Evolutionary conservation across 2,329 filamentous ascomycete genomes (phyloP).

Genomic region (Zasmidium cellare): DNA sequence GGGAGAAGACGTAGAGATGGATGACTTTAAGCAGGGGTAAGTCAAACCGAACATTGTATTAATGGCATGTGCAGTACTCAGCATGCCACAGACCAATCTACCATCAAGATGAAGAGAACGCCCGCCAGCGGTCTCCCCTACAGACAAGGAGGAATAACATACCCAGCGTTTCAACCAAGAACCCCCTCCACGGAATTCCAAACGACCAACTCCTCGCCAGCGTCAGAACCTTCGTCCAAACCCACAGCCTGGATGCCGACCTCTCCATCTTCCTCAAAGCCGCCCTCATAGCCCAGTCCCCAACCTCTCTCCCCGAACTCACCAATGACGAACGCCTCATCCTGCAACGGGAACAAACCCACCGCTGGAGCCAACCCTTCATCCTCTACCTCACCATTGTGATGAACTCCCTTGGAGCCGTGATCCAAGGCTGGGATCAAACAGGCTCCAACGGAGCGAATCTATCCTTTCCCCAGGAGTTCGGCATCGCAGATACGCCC

Average conservation of each 20-base stretch:
- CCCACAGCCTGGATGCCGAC: background rate
- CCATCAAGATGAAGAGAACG: background rate
- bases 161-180: background rate
- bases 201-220: background rate
- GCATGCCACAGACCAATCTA: too few relatives aligned
- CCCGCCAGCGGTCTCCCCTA: background rate
- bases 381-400: constrained; percentile 48
- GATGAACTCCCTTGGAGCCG: constrained; percentile 10
- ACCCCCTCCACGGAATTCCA: background rate
- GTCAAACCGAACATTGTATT: background rate
- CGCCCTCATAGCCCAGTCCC: background rate
- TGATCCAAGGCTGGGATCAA: constrained; percentile 34
- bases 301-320: background rate
- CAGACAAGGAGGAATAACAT: background rate
- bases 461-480: constrained; percentile 26
- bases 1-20: background rate
- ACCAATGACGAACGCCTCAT: background rate
- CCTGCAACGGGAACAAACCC: background rate
- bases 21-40: background rate
- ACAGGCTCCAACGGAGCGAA: constrained; percentile 35
- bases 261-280: background rate
- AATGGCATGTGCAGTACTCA: too few relatives aligned
- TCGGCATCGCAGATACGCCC: constrained; percentile 17
- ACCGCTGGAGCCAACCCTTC: constrained; percentile 50
- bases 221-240: background rate